phyloP scores from a whole-genome alignment of 371 early-diverging fungal genomes.

The Basidiobolus meristosporus region DNA sequence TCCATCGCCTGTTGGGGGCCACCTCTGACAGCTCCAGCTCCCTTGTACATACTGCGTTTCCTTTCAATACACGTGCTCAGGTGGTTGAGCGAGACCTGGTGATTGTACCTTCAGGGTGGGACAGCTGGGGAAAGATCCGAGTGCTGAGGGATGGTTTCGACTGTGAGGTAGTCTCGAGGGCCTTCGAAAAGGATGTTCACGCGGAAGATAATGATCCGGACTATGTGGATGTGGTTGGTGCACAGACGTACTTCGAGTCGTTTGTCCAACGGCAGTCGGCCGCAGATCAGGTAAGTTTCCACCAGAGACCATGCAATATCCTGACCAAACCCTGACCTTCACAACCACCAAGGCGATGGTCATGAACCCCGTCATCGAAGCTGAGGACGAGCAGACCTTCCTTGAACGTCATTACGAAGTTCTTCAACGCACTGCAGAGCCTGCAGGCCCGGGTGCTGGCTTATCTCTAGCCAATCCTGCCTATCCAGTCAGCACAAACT shows the following conservation, averaged over 20 bases:
- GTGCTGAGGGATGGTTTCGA: constrained; percentile 57
- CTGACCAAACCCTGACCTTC: too few relatives aligned
- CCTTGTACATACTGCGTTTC: constrained; percentile 19
- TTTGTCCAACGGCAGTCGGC: constrained; percentile 15
- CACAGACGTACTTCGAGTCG: constrained; percentile 10
- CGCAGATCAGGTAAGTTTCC: background rate
- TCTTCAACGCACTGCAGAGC: constrained; percentile 20
- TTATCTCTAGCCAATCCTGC: constrained; percentile 4
- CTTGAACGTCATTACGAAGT: constrained; percentile 55
- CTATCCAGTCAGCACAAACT: background rate
- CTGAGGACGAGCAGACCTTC: constrained; percentile 73
- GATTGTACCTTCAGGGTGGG: constrained; percentile 85
- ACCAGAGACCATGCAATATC: too few relatives aligned
- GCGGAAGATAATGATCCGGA: constrained; percentile 1
- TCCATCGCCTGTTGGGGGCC: constrained; percentile 42
- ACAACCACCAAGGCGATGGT: constrained; percentile 12
- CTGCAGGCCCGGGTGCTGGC: background rate
- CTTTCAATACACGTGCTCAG: constrained; percentile 45
- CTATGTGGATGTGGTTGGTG: constrained; percentile 3
- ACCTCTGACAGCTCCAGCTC: constrained; percentile 2
- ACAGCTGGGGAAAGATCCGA: constrained; percentile 68
- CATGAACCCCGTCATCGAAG: constrained; percentile 19
- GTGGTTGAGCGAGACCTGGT: constrained; percentile 73
- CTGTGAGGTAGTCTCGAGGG: constrained; percentile 25
- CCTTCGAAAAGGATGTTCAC: constrained; percentile 21